These are phyloP conservation scores for Cydonia oblonga DNA, from an alignment of 331 rosid species.

Conservation along the genomic window DNA sequence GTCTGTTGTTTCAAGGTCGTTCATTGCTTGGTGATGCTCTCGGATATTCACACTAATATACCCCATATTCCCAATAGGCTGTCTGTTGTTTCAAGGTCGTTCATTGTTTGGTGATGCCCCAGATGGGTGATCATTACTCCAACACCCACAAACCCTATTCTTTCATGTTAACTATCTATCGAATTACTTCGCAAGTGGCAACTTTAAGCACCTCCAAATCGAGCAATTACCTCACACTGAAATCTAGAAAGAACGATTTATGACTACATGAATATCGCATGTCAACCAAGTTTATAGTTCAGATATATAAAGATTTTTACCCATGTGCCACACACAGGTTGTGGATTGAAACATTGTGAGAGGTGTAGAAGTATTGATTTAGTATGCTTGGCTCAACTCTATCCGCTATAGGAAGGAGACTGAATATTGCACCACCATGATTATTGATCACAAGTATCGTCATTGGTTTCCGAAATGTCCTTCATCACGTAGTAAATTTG, in stretches of 20 bases:
- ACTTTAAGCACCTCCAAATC: background rate
- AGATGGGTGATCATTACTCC: background rate
- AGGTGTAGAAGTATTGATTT: slow-evolving; percentile 63
- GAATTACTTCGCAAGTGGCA: background rate
- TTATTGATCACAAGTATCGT: slow-evolving; percentile 71
- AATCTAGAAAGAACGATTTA: background rate
- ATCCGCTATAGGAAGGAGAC: slow-evolving; percentile 75
- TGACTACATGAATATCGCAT: background rate
- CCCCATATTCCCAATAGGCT: background rate
- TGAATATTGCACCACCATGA: slow-evolving; percentile 94
- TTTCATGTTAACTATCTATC: background rate
- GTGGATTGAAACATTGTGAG: slow-evolving; percentile 59
- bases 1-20: background rate
- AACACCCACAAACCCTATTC: background rate
- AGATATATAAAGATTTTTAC: slow-evolving; percentile 30
- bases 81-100: background rate
- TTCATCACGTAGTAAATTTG: slow-evolving; percentile 25
- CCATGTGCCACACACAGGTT: slow-evolving; percentile 78
- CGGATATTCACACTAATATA: too few species aligned
- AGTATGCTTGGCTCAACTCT: slow-evolving; percentile 46
- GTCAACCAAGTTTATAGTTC: background rate
- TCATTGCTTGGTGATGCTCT: background rate
- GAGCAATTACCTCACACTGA: too few species aligned
- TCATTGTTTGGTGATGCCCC: background rate
- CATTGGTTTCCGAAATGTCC: slow-evolving; percentile 80